Percentiles rank a stretch among this genome's conserved stretches.
Conservation (phyloP, 2,329 filamentous ascomycete species). For the Aspergillus carbonarius region DNA sequence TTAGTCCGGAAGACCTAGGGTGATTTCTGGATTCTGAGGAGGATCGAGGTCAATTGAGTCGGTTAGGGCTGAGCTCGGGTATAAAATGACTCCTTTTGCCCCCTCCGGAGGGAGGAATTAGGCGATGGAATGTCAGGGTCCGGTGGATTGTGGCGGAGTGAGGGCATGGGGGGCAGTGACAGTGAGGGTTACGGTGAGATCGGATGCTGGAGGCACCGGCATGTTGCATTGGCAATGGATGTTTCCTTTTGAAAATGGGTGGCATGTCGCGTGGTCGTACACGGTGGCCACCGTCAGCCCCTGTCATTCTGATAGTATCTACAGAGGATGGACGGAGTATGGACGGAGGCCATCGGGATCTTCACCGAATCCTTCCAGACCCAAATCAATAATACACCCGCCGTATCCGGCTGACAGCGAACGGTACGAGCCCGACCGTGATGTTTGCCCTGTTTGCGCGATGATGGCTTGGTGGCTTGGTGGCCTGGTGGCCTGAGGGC, state of each 20-base stretch:
- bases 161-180: background rate
- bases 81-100: background rate
- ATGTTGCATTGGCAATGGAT: background rate
- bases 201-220: background rate
- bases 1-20: background rate
- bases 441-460: constrained; percentile 23
- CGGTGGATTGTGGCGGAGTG: constrained; percentile 4
- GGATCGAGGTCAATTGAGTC: background rate
- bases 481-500: constrained; percentile 5
- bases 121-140: background rate
- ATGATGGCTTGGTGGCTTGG: constrained; percentile 7
- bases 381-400: background rate
- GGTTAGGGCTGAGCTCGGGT: too few species aligned
- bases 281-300: too few species aligned
- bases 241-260: background rate
- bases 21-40: background rate
- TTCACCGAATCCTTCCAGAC: too few species aligned
- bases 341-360: too few species aligned
- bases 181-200: background rate
- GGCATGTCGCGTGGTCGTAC: too few species aligned
- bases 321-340: too few species aligned
- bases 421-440: background rate
- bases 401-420: background rate
- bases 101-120: background rate
- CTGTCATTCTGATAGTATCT: too few species aligned